Conservation (phyloP, 108 stramenopile species). For the Bacterosira constricta region DNA sequence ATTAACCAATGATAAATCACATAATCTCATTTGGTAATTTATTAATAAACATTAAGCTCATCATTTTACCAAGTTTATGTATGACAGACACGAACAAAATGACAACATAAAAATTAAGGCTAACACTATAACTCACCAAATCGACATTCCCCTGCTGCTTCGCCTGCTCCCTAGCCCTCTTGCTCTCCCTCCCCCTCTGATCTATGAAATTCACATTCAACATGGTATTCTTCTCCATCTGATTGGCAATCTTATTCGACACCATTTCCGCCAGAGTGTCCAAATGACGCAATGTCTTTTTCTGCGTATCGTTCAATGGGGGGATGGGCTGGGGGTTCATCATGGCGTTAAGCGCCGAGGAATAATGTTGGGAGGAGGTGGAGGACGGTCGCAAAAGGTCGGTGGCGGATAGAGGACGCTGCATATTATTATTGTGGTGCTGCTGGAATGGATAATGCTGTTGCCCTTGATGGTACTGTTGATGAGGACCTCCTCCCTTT, state of each 20-base stretch:
- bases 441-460: not conserved
- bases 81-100: no score
- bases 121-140: slow-evolving; percentile 42
- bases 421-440: not conserved
- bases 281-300: slow-evolving; percentile 6
- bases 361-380: not conserved
- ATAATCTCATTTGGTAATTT: no score
- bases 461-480: not conserved
- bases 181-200: not conserved
- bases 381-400: not conserved
- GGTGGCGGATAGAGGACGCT: not conserved
- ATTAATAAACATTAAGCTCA: no score
- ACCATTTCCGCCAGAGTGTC: not conserved
- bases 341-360: not conserved
- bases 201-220: not conserved
- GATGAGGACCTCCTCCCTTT: not conserved
- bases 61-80: no score
- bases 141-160: slow-evolving; percentile 18
- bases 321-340: not conserved
- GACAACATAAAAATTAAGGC: no score
- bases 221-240: not conserved
- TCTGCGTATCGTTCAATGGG: not conserved
- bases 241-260: not conserved
- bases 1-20: no score
- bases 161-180: not conserved